phyloP scores from a whole-genome alignment of 1,139 yeast species.

The Hanseniaspora gamundiae region DNA sequence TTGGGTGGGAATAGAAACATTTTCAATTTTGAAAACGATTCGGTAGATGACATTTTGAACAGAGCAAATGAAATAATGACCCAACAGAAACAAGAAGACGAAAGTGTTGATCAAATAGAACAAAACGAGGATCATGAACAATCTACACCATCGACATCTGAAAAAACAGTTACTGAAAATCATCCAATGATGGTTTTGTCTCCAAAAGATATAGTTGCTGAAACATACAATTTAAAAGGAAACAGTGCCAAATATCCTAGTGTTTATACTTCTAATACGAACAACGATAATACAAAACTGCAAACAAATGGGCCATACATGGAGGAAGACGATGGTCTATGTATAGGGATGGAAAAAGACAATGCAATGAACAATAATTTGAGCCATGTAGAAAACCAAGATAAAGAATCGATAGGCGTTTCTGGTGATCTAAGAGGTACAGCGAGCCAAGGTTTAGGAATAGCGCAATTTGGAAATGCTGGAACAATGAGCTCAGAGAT shows the following conservation, averaged over 20 bases:
- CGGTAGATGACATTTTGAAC: slow-evolving; percentile 25
- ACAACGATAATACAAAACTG: neutral
- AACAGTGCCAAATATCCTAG: neutral
- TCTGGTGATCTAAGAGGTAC: no score
- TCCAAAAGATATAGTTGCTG: neutral
- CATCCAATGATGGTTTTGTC: neutral
- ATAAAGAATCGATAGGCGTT: no score
- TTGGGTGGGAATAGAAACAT: slow-evolving; percentile 22
- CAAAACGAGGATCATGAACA: neutral
- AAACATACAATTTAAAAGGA: neutral
- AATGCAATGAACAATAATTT: no score
- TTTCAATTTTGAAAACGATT: slow-evolving; percentile 19
- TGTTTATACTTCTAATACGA: neutral
- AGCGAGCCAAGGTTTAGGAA: no score
- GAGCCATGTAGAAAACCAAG: no score
- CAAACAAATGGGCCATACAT: neutral
- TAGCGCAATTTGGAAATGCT: no score
- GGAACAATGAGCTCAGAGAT: no score
- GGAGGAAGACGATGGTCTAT: neutral
- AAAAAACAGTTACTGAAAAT: neutral
- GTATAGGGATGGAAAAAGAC: neutral
- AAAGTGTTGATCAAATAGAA: no score
- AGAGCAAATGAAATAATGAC: slow-evolving; percentile 9
- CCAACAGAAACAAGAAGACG: neutral
- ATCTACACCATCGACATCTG: neutral